A percentile compares a stretch with the other conserved stretches of the same genome.
phyloP scores from a whole-genome alignment of 1,284 basidiomycete species.

The Rhodotorula sp. region DNA sequence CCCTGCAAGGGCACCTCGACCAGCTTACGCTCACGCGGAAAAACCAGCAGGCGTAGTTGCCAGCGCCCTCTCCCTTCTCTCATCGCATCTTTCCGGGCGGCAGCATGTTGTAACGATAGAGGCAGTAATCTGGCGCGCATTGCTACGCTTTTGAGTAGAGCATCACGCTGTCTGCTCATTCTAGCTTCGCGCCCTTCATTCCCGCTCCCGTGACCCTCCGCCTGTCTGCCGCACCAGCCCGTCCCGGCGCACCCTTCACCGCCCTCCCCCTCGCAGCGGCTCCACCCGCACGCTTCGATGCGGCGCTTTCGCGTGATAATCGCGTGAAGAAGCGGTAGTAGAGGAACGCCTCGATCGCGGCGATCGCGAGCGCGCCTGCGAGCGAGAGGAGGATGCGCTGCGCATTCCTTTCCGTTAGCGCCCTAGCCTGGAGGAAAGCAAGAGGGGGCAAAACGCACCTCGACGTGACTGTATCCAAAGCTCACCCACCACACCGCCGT shows the following conservation, averaged over 20 bases:
- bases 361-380: slow-evolving; percentile 40
- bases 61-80: not conserved
- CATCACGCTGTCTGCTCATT: not conserved
- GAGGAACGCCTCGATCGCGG: slow-evolving; percentile 44
- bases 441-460: slow-evolving; percentile 31
- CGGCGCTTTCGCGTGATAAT: not conserved
- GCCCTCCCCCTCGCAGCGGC: not conserved
- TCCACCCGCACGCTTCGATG: too few relatives aligned
- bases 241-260: not conserved
- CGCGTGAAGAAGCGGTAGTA: slow-evolving; percentile 44
- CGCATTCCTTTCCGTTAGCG: not conserved
- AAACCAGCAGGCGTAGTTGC: slow-evolving; percentile 67
- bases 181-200: not conserved
- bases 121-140: not conserved
- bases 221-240: not conserved
- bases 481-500: slow-evolving; percentile 46
- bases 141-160: too few relatives aligned
- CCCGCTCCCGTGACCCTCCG: not conserved
- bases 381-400: slow-evolving; percentile 45
- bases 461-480: slow-evolving; percentile 32
- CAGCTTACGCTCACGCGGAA: slow-evolving; percentile 86
- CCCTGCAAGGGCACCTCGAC: slow-evolving; percentile 74
- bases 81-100: not conserved
- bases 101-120: slow-evolving; percentile 4
- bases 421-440: not conserved